These are phyloP conservation scores for Acanthochlamys bracteata DNA, from an alignment of 106 monocot species.

Conservation along the genomic window DNA sequence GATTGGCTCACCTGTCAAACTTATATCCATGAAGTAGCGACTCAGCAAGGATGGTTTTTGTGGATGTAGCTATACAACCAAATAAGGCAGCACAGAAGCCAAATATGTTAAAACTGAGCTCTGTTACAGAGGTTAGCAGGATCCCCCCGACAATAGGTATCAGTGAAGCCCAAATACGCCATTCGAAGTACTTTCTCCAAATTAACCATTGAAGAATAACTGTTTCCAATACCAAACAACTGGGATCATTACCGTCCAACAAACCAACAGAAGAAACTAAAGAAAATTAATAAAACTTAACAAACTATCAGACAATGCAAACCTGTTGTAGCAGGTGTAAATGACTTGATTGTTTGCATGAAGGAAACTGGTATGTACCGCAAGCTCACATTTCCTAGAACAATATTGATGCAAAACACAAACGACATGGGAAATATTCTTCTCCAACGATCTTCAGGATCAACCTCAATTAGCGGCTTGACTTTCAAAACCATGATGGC, in stretches of 20 bases:
- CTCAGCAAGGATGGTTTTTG: conserved; percentile 92
- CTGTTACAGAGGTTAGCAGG: conserved; percentile 77
- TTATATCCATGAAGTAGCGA: conserved; percentile 97
- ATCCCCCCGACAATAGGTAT: conserved; percentile 95
- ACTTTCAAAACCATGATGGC: conserved; percentile 67
- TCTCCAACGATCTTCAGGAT: conserved; percentile 82
- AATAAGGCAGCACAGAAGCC: conserved; percentile 94
- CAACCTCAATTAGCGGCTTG: conserved; percentile 87
- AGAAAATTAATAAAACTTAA: background rate
- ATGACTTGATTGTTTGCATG: conserved; percentile 98
- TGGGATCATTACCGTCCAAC: background rate
- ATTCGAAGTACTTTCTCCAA: conserved; percentile 80
- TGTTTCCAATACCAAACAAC: conserved; percentile 12
- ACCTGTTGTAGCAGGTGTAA: conserved; percentile 99
- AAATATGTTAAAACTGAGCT: conserved; percentile 81
- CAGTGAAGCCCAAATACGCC: conserved; percentile 82
- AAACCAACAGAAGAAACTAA: background rate
- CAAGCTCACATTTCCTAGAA: conserved; percentile 92
- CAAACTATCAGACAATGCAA: background rate
- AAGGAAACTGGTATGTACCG: conserved; percentile 97
- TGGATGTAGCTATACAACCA: conserved; percentile 94
- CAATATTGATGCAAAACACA: conserved; percentile 97
- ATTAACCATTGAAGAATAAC: conserved; percentile 92
- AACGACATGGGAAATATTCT: conserved; percentile 99
- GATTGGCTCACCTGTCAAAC: conserved; percentile 59